Evolutionary conservation across 1,284 basidiomycete species (phyloP).

Genomic region (Trichosporon sp.): DNA sequence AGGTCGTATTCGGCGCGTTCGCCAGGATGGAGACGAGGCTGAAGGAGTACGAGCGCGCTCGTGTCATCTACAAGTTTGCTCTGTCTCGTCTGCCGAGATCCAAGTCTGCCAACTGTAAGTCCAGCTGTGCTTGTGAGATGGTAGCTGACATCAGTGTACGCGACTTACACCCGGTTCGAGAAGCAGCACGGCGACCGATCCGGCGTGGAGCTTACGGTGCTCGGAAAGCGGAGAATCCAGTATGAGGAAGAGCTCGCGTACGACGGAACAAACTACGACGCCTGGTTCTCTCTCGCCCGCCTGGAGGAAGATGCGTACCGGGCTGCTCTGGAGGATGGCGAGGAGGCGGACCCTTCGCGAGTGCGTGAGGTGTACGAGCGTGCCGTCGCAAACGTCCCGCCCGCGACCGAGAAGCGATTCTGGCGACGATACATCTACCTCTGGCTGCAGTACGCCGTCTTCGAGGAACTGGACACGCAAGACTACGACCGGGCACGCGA

Average conservation of each 20-base stretch:
- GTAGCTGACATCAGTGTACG: constrained; percentile 61
- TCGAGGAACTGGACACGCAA: constrained; percentile 94
- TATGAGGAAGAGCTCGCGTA: constrained; percentile 92
- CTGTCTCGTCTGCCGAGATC: constrained; percentile 85
- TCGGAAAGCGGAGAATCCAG: constrained; percentile 94
- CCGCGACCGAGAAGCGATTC: constrained; percentile 64
- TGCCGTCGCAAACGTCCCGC: constrained; percentile 93
- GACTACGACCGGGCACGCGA: constrained; percentile 83
- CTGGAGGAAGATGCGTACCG: constrained; percentile 86
- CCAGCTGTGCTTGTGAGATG: no score
- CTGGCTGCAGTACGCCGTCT: constrained; percentile 94
- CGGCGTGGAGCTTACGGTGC: constrained; percentile 88
- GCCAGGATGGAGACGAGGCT: constrained; percentile 96
- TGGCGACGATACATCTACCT: constrained; percentile 90
- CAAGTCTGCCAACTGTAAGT: constrained; percentile 68
- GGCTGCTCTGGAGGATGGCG: constrained; percentile 73
- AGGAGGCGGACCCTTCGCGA: constrained; percentile 62
- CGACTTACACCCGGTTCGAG: constrained; percentile 94
- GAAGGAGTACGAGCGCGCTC: constrained; percentile 94
- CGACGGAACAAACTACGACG: constrained; percentile 91
- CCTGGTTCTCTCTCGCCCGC: constrained; percentile 96
- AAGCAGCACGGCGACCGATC: constrained; percentile 92
- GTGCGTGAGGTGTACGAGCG: constrained; percentile 94
- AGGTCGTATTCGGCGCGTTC: constrained; percentile 87
- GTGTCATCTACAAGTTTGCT: constrained; percentile 99